Evolutionary conservation across 1,284 basidiomycete species (phyloP).

Genomic region (Singerocomus inundabilis): DNA sequence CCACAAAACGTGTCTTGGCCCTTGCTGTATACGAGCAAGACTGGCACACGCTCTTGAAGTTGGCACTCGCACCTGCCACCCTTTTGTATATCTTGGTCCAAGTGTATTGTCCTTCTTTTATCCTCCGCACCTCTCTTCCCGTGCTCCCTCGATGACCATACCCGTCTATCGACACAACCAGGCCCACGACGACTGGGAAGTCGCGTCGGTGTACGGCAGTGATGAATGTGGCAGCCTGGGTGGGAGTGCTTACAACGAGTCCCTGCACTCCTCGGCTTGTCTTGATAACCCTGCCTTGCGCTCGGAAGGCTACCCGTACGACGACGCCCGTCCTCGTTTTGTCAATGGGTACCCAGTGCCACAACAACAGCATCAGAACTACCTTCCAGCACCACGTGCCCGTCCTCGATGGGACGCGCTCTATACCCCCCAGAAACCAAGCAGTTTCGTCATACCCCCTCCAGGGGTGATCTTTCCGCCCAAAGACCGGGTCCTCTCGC

Average conservation of each 20-base stretch:
- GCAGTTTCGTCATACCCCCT: slow-evolving; percentile 23
- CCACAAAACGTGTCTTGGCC: slow-evolving; percentile 27
- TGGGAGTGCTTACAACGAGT: slow-evolving; percentile 21
- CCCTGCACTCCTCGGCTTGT: slow-evolving; percentile 8
- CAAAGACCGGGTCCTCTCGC: slow-evolving; percentile 19
- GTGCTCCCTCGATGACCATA: slow-evolving; percentile 18
- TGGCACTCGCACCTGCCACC: not conserved
- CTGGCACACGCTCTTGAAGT: slow-evolving; percentile 2
- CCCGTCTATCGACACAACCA: slow-evolving; percentile 29
- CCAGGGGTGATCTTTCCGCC: slow-evolving; percentile 28
- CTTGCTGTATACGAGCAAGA: slow-evolving; percentile 30
- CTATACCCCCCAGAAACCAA: slow-evolving; percentile 10
- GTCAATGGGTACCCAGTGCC: slow-evolving; percentile 19
- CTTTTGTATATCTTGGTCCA: slow-evolving; percentile 7
- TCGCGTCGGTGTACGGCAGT: slow-evolving; percentile 30
- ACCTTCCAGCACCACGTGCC: not conserved
- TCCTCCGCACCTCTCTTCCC: not conserved
- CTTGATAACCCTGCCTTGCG: slow-evolving; percentile 8
- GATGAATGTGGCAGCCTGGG: slow-evolving; percentile 29
- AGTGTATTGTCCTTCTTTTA: not conserved
- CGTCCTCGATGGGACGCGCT: slow-evolving; percentile 17
- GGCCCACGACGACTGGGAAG: slow-evolving; percentile 27
- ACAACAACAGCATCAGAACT: slow-evolving; percentile 15
- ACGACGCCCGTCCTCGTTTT: slow-evolving; percentile 6
- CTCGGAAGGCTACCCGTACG: slow-evolving; percentile 5